phyloP scores from a whole-genome alignment of 768 basidiomycete species.

The Pleurotus djamor region DNA sequence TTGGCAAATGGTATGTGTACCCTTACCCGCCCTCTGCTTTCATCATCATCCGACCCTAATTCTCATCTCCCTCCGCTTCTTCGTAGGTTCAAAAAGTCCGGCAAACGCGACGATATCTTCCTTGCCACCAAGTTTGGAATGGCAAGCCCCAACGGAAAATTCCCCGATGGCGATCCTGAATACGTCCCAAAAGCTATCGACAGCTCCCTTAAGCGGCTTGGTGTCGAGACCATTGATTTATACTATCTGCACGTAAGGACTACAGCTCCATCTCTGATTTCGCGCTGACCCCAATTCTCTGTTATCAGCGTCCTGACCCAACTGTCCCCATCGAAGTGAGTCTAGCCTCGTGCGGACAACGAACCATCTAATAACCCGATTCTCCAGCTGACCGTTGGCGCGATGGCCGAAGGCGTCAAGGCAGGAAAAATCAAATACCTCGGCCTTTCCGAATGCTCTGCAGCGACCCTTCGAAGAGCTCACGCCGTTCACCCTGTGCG shows the following conservation, averaged over 20 bases:
- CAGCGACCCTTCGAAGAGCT: slow-evolving; percentile 41
- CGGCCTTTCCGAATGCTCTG: slow-evolving; percentile 7
- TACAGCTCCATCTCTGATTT: slow-evolving; percentile 5
- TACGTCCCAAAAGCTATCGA: slow-evolving; percentile 35
- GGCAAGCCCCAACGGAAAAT: slow-evolving; percentile 9
- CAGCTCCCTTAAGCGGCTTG: slow-evolving; percentile 36
- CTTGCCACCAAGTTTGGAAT: slow-evolving; percentile 56
- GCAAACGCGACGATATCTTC: too few relatives aligned
- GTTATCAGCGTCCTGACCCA: slow-evolving; percentile 9
- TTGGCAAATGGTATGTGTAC: slow-evolving; percentile 39
- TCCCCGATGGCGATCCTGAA: slow-evolving; percentile 26
- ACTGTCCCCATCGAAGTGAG: slow-evolving; percentile 7
- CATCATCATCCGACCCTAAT: slow-evolving; percentile 14
- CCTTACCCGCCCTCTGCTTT: slow-evolving; percentile 28
- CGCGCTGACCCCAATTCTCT: neutral
- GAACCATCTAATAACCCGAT: neutral
- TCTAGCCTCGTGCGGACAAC: neutral
- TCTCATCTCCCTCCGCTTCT: neutral
- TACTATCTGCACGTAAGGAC: slow-evolving; percentile 41
- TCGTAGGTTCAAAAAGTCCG: too few relatives aligned
- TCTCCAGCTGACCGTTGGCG: neutral
- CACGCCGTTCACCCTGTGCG: slow-evolving; percentile 40
- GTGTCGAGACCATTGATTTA: slow-evolving; percentile 39
- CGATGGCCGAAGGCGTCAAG: neutral
- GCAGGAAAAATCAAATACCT: slow-evolving; percentile 6